Conservation (phyloP, 768 basidiomycete species). For the Lactifluus echinatus region DNA sequence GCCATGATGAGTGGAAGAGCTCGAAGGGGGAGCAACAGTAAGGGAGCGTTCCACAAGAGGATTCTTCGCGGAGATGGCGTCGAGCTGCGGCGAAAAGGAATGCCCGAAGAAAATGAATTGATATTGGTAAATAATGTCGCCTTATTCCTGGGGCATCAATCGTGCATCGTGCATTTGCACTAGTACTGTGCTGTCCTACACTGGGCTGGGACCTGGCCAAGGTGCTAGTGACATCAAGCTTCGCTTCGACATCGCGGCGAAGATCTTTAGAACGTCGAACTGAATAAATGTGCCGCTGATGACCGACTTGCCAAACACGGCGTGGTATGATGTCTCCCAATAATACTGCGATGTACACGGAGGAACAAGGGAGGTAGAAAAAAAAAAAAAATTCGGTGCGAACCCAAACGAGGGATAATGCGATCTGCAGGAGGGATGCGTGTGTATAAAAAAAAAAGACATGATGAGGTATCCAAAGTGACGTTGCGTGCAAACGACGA, state of each 20-base stretch:
- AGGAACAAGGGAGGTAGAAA: not conserved
- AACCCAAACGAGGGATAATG: not conserved
- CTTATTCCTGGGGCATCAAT: not conserved
- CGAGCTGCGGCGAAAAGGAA: not conserved
- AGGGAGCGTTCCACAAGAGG: no score
- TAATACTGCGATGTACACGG: conserved; percentile 15
- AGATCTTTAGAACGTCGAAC: conserved; percentile 6
- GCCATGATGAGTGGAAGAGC: not conserved
- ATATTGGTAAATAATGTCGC: not conserved
- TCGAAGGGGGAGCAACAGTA: not conserved
- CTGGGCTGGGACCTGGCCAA: not conserved
- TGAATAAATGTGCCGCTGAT: not conserved
- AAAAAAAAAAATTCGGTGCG: not conserved
- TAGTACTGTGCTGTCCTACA: no score
- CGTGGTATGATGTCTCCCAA: not conserved
- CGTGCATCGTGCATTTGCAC: no score
- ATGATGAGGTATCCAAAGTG: conserved; percentile 5
- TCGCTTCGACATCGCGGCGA: conserved; percentile 14
- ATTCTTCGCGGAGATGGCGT: conserved; percentile 12
- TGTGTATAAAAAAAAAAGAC: not conserved
- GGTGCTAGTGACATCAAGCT: not conserved
- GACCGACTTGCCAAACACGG: conserved; percentile 8
- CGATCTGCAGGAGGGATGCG: conserved; percentile 4
- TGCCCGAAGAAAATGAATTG: not conserved
- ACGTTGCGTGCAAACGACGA: not conserved